Evolutionary conservation across 345 rosid species (phyloP).

Genomic region (Eucalyptus sp.): DNA sequence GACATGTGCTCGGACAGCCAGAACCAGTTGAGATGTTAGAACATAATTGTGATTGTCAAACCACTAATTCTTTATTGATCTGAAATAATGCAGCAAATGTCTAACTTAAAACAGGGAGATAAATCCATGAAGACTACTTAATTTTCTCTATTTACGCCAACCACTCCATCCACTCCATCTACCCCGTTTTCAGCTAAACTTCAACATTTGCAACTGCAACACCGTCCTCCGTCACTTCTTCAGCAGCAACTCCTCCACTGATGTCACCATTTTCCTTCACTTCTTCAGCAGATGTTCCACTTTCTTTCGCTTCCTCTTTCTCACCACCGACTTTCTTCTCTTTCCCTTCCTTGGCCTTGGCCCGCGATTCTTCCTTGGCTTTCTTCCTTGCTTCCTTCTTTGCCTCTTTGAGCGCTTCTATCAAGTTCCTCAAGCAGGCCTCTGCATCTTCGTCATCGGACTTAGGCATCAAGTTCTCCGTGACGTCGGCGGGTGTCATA

Average conservation of each 20-base stretch:
- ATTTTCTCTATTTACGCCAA: neutral
- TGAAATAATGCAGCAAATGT: neutral
- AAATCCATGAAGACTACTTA: neutral
- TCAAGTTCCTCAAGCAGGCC: neutral
- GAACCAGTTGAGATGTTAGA: neutral
- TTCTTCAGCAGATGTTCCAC: neutral
- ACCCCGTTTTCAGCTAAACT: neutral
- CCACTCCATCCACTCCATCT: neutral
- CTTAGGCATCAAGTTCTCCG: conserved; percentile 3
- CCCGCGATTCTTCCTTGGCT: neutral
- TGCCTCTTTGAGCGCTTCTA: neutral
- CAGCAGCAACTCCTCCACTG: neutral
- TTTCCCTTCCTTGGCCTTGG: neutral
- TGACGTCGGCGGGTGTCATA: conserved; percentile 1
- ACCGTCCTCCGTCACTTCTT: neutral
- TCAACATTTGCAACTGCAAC: neutral
- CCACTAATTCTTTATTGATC: neutral
- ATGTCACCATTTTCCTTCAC: neutral
- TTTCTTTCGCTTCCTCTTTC: neutral
- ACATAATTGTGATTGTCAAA: neutral
- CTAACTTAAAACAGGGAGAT: neutral
- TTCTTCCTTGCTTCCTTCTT: neutral
- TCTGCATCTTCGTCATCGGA: neutral
- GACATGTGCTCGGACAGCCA: neutral
- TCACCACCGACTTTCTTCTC: neutral